Evolutionary conservation across 495 filamentous ascomycete genomes (phyloP), one percentile per base, ranked within the genome.

Genomic region (Oidiodendron maius): DNA sequence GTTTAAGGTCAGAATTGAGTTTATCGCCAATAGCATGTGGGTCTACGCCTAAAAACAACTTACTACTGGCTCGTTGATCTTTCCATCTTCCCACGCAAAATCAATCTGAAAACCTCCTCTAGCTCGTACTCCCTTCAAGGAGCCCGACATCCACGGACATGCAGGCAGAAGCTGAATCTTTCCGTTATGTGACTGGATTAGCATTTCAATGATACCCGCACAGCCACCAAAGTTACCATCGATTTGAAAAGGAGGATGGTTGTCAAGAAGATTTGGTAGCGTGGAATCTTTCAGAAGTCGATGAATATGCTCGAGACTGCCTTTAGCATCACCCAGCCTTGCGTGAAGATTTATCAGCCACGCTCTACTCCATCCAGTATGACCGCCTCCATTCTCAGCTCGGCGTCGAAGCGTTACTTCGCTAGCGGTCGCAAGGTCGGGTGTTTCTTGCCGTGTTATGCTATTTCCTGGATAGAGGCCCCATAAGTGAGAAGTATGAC

Each of bases 221-320:
- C 61, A 64, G 20, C 65, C 65, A 1, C 75, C 75, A 56, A 75
- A 76, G 50, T 76, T 77, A 5, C 74, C 75, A 50, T 78, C 75
- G 24, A 78, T 77, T 55, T 77, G 72, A 34, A 71, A 69, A 46
- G 57, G 53, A 15, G 57, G 53, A 45, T 75, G 66, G 4, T 62
- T 70, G 39, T 74, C 70, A 25, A 67, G 58, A 17, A 74, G 50
- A 47, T 71, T 72, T 4, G 58, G 62, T 9, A 66, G 51, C 0
- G 72, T 71, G 9, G 64, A 72, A 10, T 59, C 55, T 15, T 67
- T 53, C 15, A 75, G 48, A 18, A 71, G 60, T 32, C 49, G 45
- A 28, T 69, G 58, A 3, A 72, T 46, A 45, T 72, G 63, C 34
- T 59, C 55, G 40, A 63, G 46, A 46, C 70, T 63, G 22, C 61